Evolutionary conservation across 805 yeast genomes (phyloP).

Genomic region (Blastobotrys mokoenaii): DNA sequence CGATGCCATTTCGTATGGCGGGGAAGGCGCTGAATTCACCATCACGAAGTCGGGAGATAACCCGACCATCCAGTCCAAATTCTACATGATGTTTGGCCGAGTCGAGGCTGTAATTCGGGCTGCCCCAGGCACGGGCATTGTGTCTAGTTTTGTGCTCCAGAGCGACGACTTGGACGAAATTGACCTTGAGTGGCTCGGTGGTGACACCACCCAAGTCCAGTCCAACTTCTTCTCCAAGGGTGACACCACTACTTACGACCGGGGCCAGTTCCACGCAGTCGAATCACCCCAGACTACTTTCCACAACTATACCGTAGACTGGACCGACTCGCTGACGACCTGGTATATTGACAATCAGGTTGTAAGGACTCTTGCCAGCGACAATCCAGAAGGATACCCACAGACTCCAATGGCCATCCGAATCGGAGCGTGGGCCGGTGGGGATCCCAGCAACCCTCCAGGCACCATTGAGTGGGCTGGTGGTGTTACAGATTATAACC

Average conservation of each 20-base stretch:
- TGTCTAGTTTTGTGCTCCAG: slow-evolving; percentile 74
- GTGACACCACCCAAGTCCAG: slow-evolving; percentile 66
- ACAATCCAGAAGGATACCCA: slow-evolving; percentile 66
- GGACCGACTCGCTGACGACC: slow-evolving; percentile 56
- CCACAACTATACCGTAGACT: slow-evolving; percentile 77
- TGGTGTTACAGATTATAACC: slow-evolving; percentile 43
- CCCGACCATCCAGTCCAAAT: slow-evolving; percentile 68
- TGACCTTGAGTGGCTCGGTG: slow-evolving; percentile 82
- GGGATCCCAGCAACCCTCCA: slow-evolving; percentile 36
- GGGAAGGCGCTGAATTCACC: slow-evolving; percentile 53
- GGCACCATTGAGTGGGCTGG: slow-evolving; percentile 76
- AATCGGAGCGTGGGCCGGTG: slow-evolving; percentile 43
- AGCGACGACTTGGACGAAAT: slow-evolving; percentile 83
- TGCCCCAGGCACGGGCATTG: slow-evolving; percentile 69
- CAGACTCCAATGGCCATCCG: slow-evolving; percentile 81
- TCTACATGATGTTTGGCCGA: slow-evolving; percentile 83
- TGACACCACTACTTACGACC: slow-evolving; percentile 61
- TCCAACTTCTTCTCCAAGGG: slow-evolving; percentile 73
- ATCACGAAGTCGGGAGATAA: slow-evolving; percentile 59
- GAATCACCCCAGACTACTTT: slow-evolving; percentile 45
- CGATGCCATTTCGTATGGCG: slow-evolving; percentile 33
- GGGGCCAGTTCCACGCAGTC: slow-evolving; percentile 66
- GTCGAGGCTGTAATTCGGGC: slow-evolving; percentile 64
- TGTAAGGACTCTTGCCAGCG: slow-evolving; percentile 52
- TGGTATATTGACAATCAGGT: slow-evolving; percentile 67